Base-by-base conservation (phyloP, 2,329 filamentous ascomycete genomes). In the Alternaria longipes region DNA sequence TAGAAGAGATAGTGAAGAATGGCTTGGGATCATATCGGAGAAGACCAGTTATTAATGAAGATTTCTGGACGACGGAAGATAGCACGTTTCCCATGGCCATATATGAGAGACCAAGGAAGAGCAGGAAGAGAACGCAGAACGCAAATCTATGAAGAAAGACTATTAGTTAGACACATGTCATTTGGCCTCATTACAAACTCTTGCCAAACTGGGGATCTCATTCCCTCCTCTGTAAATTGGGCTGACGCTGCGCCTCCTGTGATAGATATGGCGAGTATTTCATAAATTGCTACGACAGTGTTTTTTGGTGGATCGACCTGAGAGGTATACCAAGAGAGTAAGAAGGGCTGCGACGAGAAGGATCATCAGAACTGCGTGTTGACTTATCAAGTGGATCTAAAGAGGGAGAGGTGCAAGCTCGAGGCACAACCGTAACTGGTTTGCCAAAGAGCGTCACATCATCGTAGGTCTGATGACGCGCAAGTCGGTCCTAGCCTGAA, bases 31-130 rank as follows among this genome's bases (percentile, higher is more conserved):
- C 24, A 9, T 69, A 59, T 60, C 54, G 57, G 46, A 69, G 68
- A 57, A 71, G 68, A 22, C 62, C 41, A 2, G 54, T 74, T 8
- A 18, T n/a, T 56, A 67, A 67, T 5, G 57, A 64, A 14, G 70
- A 64, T 3, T 74, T 74, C 49, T 75, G 74, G 73, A 51, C 62
- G 14, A 59, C 58, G 9, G 63, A 55, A 7, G 74, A 76, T 54
- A 68, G 60, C 40, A 63, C 66, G 32, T 75, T 75, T 62, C 71
- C 72, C 4, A 73, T 74, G 68, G 72, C 70, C 14, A 54, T 74
- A 26, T 75, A 74, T 63, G 56, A 40, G 57, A 59, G 30, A 22
- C 22, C n/a, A 34, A 54, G 16, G 4, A 36, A 22, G 9, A 32
- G 3, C 2, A 16, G 3, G 18, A 51, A 42, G 38, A 60, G 40